A percentile compares a stretch with the other conserved stretches of the same genome.
phyloP scores from a whole-genome alignment of 2,329 filamentous ascomycete genomes.

The Zymoseptoria crescenta region DNA sequence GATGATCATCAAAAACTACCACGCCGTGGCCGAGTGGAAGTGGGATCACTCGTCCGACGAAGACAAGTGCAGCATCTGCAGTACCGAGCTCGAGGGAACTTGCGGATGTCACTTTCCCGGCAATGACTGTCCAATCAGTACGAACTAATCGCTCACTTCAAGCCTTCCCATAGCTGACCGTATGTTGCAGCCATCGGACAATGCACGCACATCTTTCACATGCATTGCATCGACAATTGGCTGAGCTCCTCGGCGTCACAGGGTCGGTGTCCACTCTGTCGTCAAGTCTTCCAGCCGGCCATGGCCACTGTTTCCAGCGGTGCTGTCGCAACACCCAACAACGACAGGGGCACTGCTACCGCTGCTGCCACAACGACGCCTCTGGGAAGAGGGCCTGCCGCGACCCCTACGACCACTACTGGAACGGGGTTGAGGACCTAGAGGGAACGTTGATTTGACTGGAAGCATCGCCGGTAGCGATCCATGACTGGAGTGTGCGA shows the following conservation, averaged over 20 bases:
- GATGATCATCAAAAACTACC: slow-evolving; percentile 88
- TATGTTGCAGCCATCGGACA: slow-evolving; percentile 70
- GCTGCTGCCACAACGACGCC: not conserved
- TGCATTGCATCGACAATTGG: slow-evolving; percentile 96
- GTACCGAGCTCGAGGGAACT: slow-evolving; percentile 94
- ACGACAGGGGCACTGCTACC: not conserved
- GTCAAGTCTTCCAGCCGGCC: slow-evolving; percentile 53
- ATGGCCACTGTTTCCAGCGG: not conserved
- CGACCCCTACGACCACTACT: not conserved
- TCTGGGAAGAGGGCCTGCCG: not conserved
- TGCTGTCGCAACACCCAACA: not conserved
- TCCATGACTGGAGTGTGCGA: not conserved
- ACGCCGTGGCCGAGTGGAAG: slow-evolving; percentile 89
- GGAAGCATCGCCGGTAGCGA: not conserved
- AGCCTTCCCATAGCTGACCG: slow-evolving; percentile 15
- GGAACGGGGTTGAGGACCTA: not conserved
- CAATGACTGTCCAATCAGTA: slow-evolving; percentile 87
- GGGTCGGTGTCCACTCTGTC: slow-evolving; percentile 95
- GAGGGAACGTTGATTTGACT: not conserved
- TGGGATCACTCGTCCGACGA: slow-evolving; percentile 82
- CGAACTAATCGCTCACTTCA: slow-evolving; percentile 30
- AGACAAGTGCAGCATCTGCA: slow-evolving; percentile 96
- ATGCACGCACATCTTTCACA: slow-evolving; percentile 96
- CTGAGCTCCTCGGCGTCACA: slow-evolving; percentile 90
- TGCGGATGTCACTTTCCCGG: slow-evolving; percentile 98